Evolutionary conservation across 2,329 filamentous ascomycete genomes (phyloP).

Genomic region (Trichophyton benhamiae): DNA sequence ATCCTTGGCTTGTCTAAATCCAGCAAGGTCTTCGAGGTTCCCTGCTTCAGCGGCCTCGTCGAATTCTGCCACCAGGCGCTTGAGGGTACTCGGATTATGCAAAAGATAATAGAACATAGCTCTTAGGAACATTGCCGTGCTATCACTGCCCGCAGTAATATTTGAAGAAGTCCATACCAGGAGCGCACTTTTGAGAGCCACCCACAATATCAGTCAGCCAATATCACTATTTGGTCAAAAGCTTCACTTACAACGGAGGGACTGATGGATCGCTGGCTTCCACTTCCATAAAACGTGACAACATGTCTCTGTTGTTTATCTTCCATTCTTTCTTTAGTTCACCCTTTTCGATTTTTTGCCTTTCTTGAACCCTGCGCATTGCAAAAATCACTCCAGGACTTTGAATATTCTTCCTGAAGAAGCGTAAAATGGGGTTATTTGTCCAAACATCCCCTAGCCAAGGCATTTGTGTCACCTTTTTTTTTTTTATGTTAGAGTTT

Average conservation of each 20-base stretch:
- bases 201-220: constrained; percentile 41
- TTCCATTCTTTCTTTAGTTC: constrained; percentile 24
- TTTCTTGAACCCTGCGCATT: constrained; percentile 58
- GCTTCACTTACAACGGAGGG: constrained; percentile 21
- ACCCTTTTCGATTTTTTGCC: constrained; percentile 49
- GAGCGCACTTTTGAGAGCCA: constrained; percentile 57
- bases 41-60: constrained; percentile 36
- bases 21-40: constrained; percentile 40
- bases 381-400: constrained; percentile 54
- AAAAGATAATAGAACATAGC: constrained; percentile 64
- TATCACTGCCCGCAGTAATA: constrained; percentile 55
- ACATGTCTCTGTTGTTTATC: constrained; percentile 33
- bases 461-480: constrained; percentile 59
- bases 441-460: constrained; percentile 55
- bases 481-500: not conserved
- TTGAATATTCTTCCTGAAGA: constrained; percentile 55
- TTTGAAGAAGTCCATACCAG: constrained; percentile 57
- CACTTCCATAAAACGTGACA: constrained; percentile 20
- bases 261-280: constrained; percentile 17
- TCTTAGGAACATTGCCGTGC: constrained; percentile 61
- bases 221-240: constrained; percentile 59
- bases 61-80: constrained; percentile 32
- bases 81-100: constrained; percentile 40
- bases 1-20: constrained; percentile 49
- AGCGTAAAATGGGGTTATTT: constrained; percentile 61